These are phyloP conservation scores for Gracilaria domingensis DNA, from an alignment of 23 red algal genomes.

Conservation along the genomic window DNA sequence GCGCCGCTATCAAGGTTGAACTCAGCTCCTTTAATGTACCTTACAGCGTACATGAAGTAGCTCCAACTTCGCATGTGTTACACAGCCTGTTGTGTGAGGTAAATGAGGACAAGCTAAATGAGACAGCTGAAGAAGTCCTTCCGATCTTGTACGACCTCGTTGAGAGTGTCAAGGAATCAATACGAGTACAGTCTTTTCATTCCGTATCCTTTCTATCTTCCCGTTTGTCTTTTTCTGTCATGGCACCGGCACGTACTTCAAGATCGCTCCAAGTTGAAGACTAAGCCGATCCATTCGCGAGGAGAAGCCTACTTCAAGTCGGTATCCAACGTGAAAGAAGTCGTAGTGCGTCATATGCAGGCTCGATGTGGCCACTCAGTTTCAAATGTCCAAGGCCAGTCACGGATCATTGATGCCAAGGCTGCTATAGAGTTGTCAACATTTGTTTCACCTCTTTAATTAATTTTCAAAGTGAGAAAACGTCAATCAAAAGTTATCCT, in stretches of 20 bases:
- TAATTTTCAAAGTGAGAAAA: no score
- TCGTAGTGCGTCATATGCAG: constrained; percentile 11
- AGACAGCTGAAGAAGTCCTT: background rate
- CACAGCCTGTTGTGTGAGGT: constrained; percentile 12
- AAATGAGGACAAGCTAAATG: background rate
- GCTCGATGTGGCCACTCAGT: background rate
- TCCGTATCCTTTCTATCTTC: constrained; percentile 14
- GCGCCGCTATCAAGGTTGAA: background rate
- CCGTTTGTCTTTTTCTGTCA: background rate
- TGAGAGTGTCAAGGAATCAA: constrained; percentile 17
- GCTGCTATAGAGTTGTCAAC: constrained; percentile 2
- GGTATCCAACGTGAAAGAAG: constrained; percentile 7
- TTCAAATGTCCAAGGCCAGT: background rate
- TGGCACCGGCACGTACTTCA: background rate
- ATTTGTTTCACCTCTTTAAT: no score
- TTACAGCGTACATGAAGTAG: background rate
- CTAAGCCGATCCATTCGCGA: background rate
- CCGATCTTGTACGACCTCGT: background rate
- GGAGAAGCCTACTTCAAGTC: background rate
- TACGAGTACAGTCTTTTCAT: constrained; percentile 18
- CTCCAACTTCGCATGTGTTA: constrained; percentile 22
- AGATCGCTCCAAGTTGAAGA: background rate
- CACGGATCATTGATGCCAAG: background rate
- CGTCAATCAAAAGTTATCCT: no score
- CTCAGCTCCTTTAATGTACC: constrained; percentile 18